Percentiles rank a stretch among this genome's conserved stretches.
Evolutionary conservation across 108 stramenopile genomes (phyloP).

Genomic region (Stephanodiscus minutulus): DNA sequence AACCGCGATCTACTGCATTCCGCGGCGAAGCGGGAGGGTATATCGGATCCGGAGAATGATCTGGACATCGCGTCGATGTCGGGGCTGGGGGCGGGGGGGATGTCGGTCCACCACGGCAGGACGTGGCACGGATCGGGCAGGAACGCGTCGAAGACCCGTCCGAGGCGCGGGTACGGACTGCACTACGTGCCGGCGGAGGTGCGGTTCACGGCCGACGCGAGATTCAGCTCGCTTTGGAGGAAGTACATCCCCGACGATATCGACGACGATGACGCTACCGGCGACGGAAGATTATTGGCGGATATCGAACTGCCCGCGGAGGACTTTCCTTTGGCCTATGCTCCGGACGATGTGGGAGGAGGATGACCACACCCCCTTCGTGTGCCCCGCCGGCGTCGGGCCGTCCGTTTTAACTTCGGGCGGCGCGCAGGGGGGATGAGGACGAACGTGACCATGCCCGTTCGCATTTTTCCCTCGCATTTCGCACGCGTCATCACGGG

Average conservation of each 20-base stretch:
- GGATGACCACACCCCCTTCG: too few species aligned
- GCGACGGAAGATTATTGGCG: conserved; percentile 14
- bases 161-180: conserved; percentile 77
- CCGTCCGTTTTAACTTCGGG: too few species aligned
- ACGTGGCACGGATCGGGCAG: conserved; percentile 81
- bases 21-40: conserved; percentile 59
- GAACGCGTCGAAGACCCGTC: conserved; percentile 48
- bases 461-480: too few species aligned
- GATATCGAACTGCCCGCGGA: conserved; percentile 49
- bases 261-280: conserved; percentile 17
- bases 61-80: conserved; percentile 64
- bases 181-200: conserved; percentile 80
- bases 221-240: conserved; percentile 71
- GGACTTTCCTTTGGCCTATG: conserved; percentile 61
- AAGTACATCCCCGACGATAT: conserved; percentile 47
- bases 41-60: conserved; percentile 27
- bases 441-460: too few species aligned
- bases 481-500: too few species aligned
- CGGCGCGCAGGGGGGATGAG: too few species aligned
- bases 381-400: too few species aligned
- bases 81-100: conserved; percentile 63
- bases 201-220: conserved; percentile 66
- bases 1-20: conserved; percentile 52
- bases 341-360: too few species aligned
- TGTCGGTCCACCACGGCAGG: conserved; percentile 79